These are phyloP conservation scores for Claviceps digitariae DNA, from an alignment of 2,329 filamentous ascomycete genomes.

Conservation along the genomic window DNA sequence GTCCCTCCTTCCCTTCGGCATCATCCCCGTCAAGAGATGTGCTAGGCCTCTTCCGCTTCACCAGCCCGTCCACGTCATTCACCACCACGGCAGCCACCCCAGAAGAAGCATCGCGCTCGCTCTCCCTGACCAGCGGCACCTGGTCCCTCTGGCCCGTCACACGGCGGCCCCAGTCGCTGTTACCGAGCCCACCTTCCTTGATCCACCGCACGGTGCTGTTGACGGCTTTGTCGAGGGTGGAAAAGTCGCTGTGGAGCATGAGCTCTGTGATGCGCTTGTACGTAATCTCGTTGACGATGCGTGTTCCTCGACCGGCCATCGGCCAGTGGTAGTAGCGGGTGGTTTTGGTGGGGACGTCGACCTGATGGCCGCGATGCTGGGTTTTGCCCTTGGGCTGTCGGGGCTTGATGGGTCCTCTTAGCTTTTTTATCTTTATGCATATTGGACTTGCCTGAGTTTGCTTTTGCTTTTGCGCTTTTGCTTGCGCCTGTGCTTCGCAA, in stretches of 20 bases:
- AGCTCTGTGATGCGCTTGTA: constrained; percentile 58
- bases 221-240: constrained; percentile 45
- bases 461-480: constrained; percentile 5
- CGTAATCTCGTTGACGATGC: constrained; percentile 46
- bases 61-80: constrained; percentile 35
- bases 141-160: constrained; percentile 30
- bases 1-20: constrained; percentile 25
- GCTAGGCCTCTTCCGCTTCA: constrained; percentile 32
- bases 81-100: constrained; percentile 18
- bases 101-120: background rate
- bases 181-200: constrained; percentile 45
- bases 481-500: background rate
- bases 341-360: constrained; percentile 37
- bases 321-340: constrained; percentile 58
- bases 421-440: constrained; percentile 29
- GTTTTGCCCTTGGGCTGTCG: constrained; percentile 55
- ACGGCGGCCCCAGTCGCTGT: constrained; percentile 35
- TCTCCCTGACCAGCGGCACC: background rate
- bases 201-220: constrained; percentile 59
- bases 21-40: constrained; percentile 37
- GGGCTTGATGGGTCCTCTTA: constrained; percentile 46
- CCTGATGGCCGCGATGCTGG: constrained; percentile 33
- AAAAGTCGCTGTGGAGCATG: constrained; percentile 62
- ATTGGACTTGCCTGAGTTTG: constrained; percentile 17
- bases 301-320: constrained; percentile 43